phyloP scores from a whole-genome alignment of 257 asterid genomes.

The Solanum rostratum region DNA sequence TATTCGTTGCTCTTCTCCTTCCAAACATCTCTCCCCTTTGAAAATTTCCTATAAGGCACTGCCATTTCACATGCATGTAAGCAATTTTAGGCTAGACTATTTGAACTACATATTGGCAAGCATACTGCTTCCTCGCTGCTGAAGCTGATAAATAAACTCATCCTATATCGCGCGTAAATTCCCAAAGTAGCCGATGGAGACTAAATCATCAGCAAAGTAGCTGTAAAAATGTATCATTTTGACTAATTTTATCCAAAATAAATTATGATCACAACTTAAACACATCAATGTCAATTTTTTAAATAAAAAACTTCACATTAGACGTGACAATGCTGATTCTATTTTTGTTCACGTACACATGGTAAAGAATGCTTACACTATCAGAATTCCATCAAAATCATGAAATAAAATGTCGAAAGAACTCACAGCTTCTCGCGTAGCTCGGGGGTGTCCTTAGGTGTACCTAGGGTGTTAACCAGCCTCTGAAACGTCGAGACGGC shows the following conservation, averaged over 20 bases:
- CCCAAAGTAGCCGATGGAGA: not conserved
- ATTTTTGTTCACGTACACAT: not conserved
- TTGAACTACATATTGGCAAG: not conserved
- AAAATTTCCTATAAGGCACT: not conserved
- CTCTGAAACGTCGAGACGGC: slow-evolving; percentile 33
- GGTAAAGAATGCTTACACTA: not conserved
- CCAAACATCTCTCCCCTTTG: not conserved
- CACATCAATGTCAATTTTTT: not conserved
- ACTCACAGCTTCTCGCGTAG: slow-evolving; percentile 42
- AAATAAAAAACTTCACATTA: not conserved
- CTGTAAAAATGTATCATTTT: not conserved
- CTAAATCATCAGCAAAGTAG: not conserved
- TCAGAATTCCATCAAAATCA: not conserved
- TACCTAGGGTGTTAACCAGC: slow-evolving; percentile 32
- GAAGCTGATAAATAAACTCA: not conserved
- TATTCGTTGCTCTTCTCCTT: not conserved
- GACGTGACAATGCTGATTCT: not conserved
- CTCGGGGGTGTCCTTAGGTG: slow-evolving; percentile 31
- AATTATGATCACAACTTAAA: not conserved
- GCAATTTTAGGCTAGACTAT: not conserved
- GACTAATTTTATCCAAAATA: not conserved
- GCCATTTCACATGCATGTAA: not conserved
- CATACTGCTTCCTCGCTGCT: not conserved
- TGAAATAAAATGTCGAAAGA: not conserved
- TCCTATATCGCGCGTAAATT: not conserved